Evolutionary conservation across 163 green algal genomes (phyloP), one percentile per base, ranked within the genome.

Genomic region (Scenedesmus sp.): DNA sequence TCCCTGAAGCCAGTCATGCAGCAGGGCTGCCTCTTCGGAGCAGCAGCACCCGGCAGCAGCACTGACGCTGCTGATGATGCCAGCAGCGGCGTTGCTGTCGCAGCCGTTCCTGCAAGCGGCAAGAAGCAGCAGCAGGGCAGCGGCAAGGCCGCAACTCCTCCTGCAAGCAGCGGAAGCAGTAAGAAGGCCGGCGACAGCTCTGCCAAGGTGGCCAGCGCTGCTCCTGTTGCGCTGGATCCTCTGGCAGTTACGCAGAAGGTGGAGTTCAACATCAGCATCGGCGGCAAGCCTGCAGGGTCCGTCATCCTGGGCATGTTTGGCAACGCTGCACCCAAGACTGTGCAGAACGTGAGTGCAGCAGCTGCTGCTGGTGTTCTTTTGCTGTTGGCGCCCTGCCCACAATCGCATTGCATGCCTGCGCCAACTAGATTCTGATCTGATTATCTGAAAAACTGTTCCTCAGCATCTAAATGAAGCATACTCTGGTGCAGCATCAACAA

Each of bases 1-100:
- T 83, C 23, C 3, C 79, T 95, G 5, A 64, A 89, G 54, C 73
- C 59, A 2, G 93, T 95, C 9, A 23, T 67, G 10, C 93, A 95
- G 84, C 20, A 67, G 20, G 90, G 79, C 67, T 95, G 93, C 82
- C 62, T 10, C 8, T 95, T 94, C 84, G 6, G 70, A 8, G 67
- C 82, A 54, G 83, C 13, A 59, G 86, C 66, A 46, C 18, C 66
- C 16, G 46, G 66, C 86, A 62, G 64, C 86, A 26, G 52, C 66
- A 59, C 1, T 23, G 46, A 64, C 4, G 86, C 46, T 7, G 3
- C 4, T 10, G 59, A 57, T n/a, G 23, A n/a, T 10, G 26, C 9
- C 83, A 74, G 57, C 60, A 70, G 26, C n/a, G 3, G 57, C 8
- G 57, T 76, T 8, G 83, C 20, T 13, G 10, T 67, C 26, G 56